Conservation (phyloP, 1,284 basidiomycete genomes). For the Ceratobasidium papillatum region DNA sequence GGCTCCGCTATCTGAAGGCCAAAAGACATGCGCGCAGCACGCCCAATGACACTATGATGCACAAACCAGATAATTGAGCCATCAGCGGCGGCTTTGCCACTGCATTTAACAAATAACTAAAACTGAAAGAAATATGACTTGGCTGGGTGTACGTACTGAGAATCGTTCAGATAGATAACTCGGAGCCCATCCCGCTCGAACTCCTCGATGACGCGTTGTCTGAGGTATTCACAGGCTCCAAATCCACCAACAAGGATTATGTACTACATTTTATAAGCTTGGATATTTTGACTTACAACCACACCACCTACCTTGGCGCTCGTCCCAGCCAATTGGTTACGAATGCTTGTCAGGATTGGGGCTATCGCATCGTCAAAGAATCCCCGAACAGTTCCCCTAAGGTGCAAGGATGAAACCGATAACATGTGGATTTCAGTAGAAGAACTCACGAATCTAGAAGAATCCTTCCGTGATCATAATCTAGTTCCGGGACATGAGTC, state of each 20-base stretch:
- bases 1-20: conserved; percentile 4
- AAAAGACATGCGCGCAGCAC: conserved; percentile 30
- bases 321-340: neutral
- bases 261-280: neutral
- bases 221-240: conserved; percentile 16
- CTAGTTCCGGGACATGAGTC: neutral
- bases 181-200: neutral
- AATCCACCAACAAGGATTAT: conserved; percentile 34
- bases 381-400: conserved; percentile 5
- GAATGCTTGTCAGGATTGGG: neutral
- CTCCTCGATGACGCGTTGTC: neutral
- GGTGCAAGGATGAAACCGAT: neutral
- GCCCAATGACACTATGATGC: conserved; percentile 9
- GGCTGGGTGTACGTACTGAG: neutral
- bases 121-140: neutral
- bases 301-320: neutral
- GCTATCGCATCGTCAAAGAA: conserved; percentile 15
- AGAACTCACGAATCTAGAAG: conserved; percentile 3
- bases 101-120: neutral
- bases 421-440: too few relatives aligned
- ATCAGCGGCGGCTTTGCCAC: conserved; percentile 16
- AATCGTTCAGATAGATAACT: conserved; percentile 17
- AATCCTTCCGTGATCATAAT: neutral
- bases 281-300: neutral
- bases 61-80: conserved; percentile 24